Evolutionary conservation across 1,284 basidiomycete genomes (phyloP).

Genomic region (Gomphus sp.): DNA sequence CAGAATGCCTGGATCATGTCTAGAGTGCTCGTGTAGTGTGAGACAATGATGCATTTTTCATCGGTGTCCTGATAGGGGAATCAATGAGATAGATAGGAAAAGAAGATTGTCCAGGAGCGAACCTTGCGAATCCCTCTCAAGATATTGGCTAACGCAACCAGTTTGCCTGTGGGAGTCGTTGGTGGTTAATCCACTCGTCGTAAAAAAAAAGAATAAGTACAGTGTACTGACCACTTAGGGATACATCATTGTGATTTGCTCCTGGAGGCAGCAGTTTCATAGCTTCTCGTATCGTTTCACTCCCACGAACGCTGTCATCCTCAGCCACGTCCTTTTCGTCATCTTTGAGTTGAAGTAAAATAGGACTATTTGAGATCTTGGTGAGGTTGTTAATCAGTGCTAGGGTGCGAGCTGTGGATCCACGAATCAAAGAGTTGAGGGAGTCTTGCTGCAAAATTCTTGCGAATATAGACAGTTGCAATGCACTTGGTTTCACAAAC

Average conservation of each 20-base stretch:
- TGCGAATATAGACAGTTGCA: constrained; percentile 78
- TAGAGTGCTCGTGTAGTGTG: constrained; percentile 85
- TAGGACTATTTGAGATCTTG: constrained; percentile 91
- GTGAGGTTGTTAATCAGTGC: constrained; percentile 74
- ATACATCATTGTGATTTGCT: constrained; percentile 58
- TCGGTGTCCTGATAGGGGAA: constrained; percentile 49
- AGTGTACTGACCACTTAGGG: constrained; percentile 55
- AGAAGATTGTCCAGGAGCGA: not conserved
- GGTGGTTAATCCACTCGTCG: not conserved
- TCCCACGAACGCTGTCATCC: constrained; percentile 29
- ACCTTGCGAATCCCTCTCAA: constrained; percentile 60
- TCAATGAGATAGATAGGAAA: not conserved
- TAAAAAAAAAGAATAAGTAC: not conserved
- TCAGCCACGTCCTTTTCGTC: constrained; percentile 38
- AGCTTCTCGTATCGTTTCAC: constrained; percentile 49
- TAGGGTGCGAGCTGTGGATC: constrained; percentile 72
- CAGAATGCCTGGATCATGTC: constrained; percentile 88
- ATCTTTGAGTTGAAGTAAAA: constrained; percentile 70
- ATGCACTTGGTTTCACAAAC: constrained; percentile 74
- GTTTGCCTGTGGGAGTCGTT: constrained; percentile 54
- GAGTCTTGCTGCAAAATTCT: constrained; percentile 65
- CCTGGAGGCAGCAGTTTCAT: constrained; percentile 57
- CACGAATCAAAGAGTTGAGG: constrained; percentile 54
- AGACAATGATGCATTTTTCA: constrained; percentile 91
- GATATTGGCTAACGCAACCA: constrained; percentile 68